Base-by-base conservation (phyloP, 2,329 filamentous ascomycete genomes). In the Hypoxylon sp. region DNA sequence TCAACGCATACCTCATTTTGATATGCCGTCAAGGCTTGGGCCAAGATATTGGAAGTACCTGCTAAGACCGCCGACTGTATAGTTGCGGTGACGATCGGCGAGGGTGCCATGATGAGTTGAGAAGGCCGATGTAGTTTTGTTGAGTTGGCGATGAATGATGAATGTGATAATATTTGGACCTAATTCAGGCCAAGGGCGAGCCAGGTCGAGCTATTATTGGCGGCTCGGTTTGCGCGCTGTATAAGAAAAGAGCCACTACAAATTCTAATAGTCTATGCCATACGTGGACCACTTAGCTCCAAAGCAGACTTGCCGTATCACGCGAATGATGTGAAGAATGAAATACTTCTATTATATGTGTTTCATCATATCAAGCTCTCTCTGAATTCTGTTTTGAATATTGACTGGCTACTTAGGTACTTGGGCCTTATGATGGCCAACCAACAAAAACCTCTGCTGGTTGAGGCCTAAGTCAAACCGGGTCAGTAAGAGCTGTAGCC, bases 1-100 rank as follows among this genome's bases (percentile, higher is more conserved):
- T 45, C 18, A 6, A 45, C 23, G 56, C 78, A 59, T 79, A 89
- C 89, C 67, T 83, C 77, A 35, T 76, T 74, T 67, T 81, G 82
- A 67, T 88, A 87, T 6, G 87, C 83, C 6, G 81, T 81, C 58
- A 95, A 83, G 55, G 80, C 76, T 74, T 95, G 91, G 8, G 90
- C 91, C 43, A 94, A 75, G 21, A 92, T 71, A 69, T 91, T 92
- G 59, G 90, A 91, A 13, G 87, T 77, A 46, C 84, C 84, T 61
- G 83, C 85, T 29, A 94, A 80, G 26, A 85, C 70, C 18, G 84
- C 83, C 17, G 87, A 84, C 75, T 93, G 89, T 46, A 88, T 66
- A 4, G 86, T 89, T 26, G 85, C 83, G 48, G 74, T 79, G 21
- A 86, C 70, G 40, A 90, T 81, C 3, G 85, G 81, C 2, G 83